Evolutionary conservation across 805 yeast genomes (phyloP).

Genomic region (Hanseniaspora osmophila): DNA sequence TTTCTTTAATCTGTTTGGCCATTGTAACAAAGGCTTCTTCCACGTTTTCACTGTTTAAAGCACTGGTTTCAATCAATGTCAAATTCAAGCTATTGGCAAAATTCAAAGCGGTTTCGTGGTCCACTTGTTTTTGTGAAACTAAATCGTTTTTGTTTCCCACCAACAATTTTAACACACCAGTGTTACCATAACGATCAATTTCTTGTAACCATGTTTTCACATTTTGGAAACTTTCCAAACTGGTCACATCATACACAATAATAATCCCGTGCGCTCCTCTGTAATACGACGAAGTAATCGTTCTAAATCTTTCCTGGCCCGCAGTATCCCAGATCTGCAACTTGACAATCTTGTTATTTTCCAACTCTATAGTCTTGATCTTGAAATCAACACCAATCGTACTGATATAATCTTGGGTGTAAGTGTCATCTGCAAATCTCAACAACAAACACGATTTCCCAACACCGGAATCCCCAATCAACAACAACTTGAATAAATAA

Average conservation of each 20-base stretch:
- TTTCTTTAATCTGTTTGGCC: slow-evolving; percentile 96
- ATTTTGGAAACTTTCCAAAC: slow-evolving; percentile 89
- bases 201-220: slow-evolving; percentile 98
- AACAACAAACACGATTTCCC: slow-evolving; percentile 91
- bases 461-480: slow-evolving; percentile 97
- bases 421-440: slow-evolving; percentile 94
- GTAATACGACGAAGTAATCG: slow-evolving; percentile 92
- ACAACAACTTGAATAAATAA: slow-evolving; percentile 81
- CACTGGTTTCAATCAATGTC: slow-evolving; percentile 93
- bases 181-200: slow-evolving; percentile 95
- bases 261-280: slow-evolving; percentile 98
- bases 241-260: slow-evolving; percentile 95
- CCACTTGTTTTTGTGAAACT: slow-evolving; percentile 87
- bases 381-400: slow-evolving; percentile 96
- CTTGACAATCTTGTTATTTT: slow-evolving; percentile 84
- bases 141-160: slow-evolving; percentile 96
- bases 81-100: slow-evolving; percentile 83
- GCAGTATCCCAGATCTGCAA: slow-evolving; percentile 99
- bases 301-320: slow-evolving; percentile 96
- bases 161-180: slow-evolving; percentile 87
- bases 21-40: slow-evolving; percentile 97
- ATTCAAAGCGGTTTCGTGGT: slow-evolving; percentile 90
- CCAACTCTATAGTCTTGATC: slow-evolving; percentile 80
- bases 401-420: slow-evolving; percentile 91
- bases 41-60: slow-evolving; percentile 87